Base-by-base conservation (phyloP, 495 filamentous ascomycete species). In the Beverwykella pulmonaria region DNA sequence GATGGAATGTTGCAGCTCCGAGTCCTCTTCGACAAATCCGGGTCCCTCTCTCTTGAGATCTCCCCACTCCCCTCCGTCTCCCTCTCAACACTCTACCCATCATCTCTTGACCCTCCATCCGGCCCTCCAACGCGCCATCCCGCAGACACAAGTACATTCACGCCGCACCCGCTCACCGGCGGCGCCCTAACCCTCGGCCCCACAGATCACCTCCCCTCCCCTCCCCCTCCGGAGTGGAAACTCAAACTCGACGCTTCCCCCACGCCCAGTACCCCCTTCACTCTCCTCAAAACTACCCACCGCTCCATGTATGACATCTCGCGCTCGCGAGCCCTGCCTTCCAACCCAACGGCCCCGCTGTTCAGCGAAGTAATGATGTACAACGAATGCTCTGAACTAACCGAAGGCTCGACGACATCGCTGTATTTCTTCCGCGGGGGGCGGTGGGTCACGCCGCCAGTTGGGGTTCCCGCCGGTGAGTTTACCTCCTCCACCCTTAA, bases 401-500 rank as follows among this genome's bases (percentile, higher is more conserved):
- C 95, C 88, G 94, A 98, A 73, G 91, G 91, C 19, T 92, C 87
- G 68, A 83, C 89, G 27, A 91, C 89, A 1, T 94, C 87, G 14
- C 84, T 90, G 1, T 96, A 92, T 74, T 90, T 97, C 67, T 88
- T 83, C 81, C 83, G 88, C 50, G 77, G 79, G 15, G 85, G 84
- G 0, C 76, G 73, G 64, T 92, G 90, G 90, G 80, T 89, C 0
- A 91, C 89, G 25, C 88, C 89, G 0, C 71, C 76, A 1, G 76
- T 86, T 2, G 78, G 78, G 12, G 70, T 72, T 19, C 70, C 70
- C 2, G 57, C 65, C 0, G 70, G 70, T 10, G 58, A 62, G 12
- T 66, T 65, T 30, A 50, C 1, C 27, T 44, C 52, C 3, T 20
- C 36, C 2, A 56, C 62, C 0, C 32, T 63, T 10, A 68, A 57